phyloP scores from a whole-genome alignment of 169 alveolate species.

The Perkinsus olseni region DNA sequence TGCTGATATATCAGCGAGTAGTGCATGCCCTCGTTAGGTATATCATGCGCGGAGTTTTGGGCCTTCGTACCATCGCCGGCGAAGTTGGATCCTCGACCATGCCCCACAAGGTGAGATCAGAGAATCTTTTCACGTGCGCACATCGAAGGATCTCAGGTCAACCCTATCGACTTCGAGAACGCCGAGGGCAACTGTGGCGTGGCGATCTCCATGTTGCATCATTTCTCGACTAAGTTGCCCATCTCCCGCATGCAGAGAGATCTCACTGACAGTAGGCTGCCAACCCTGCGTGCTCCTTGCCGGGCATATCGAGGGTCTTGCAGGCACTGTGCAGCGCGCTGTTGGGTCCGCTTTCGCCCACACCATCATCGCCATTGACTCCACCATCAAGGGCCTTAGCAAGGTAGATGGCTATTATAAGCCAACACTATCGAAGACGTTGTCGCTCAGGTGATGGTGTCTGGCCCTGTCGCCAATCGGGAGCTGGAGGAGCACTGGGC shows the following conservation, averaged over 20 bases:
- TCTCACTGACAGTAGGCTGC: slow-evolving; percentile 60
- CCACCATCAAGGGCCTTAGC: neutral
- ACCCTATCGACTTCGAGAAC: slow-evolving; percentile 91
- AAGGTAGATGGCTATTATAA: neutral
- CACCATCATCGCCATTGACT: slow-evolving; percentile 1
- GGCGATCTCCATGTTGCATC: slow-evolving; percentile 68
- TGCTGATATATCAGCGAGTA: too few species aligned
- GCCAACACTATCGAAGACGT: too few species aligned
- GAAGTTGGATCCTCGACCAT: slow-evolving; percentile 95
- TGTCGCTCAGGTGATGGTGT: neutral
- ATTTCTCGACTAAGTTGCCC: slow-evolving; percentile 72
- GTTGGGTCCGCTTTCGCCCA: slow-evolving; percentile 75
- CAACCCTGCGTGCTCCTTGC: neutral
- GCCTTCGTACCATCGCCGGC: slow-evolving; percentile 21
- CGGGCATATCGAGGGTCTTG: neutral
- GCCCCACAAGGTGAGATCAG: slow-evolving; percentile 80
- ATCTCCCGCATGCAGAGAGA: slow-evolving; percentile 88
- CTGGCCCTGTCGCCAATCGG: neutral
- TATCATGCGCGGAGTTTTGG: neutral
- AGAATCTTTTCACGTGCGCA: neutral
- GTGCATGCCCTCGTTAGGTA: too few species aligned
- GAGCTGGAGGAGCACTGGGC: neutral
- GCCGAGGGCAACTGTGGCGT: slow-evolving; percentile 92
- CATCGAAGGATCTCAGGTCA: slow-evolving; percentile 36
- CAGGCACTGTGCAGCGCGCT: slow-evolving; percentile 82